Conservation (phyloP, 208 protist species). For the Vickermania spadyakhi region DNA sequence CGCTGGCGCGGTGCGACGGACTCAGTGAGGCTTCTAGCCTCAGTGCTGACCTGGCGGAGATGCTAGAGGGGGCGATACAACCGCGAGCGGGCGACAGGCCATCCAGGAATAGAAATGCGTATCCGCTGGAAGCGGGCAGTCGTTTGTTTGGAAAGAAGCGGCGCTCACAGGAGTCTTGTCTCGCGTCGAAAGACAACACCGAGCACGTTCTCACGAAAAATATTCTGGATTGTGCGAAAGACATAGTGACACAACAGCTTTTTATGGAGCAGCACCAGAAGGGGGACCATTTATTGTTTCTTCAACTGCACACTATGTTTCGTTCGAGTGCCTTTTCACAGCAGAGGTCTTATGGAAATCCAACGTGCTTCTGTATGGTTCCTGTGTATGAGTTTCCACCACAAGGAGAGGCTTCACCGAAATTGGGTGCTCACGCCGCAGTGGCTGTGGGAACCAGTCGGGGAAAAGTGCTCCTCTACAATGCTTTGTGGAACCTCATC, state of each 20-base stretch:
- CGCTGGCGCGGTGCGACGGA: background rate
- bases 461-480: constrained; percentile 46
- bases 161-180: too few relatives aligned
- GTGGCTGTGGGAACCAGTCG: constrained; percentile 45
- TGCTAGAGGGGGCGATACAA: too few relatives aligned
- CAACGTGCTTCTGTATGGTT: constrained; percentile 29
- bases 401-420: background rate
- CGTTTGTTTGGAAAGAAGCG: too few relatives aligned
- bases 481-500: constrained; percentile 17
- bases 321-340: constrained; percentile 17
- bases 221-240: background rate
- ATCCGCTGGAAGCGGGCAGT: too few relatives aligned
- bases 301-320: constrained; percentile 53
- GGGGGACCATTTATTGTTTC: constrained; percentile 30
- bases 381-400: background rate
- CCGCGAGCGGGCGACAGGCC: too few relatives aligned
- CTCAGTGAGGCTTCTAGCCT: constrained; percentile 39
- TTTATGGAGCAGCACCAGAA: constrained; percentile 3
- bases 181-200: too few relatives aligned
- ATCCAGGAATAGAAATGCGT: too few relatives aligned
- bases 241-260: background rate
- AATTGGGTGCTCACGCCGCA: constrained; percentile 6
- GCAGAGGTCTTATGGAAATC: constrained; percentile 22
- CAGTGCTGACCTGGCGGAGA: constrained; percentile 41
- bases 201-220: background rate